These are phyloP conservation scores for Nelumbo lutea DNA, from an alignment of 164 flowering plant species.

Conservation along the genomic window DNA sequence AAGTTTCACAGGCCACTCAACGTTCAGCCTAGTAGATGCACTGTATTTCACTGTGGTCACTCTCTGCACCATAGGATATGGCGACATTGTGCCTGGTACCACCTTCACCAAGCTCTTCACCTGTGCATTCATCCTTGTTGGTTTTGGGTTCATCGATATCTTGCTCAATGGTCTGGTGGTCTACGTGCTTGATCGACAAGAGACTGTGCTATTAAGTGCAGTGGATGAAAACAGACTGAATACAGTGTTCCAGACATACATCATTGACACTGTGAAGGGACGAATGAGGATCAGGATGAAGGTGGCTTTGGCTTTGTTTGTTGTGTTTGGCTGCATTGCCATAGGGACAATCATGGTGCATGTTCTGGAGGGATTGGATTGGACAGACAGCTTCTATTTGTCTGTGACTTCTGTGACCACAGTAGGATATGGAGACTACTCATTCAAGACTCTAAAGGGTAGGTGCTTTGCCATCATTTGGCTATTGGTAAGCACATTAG, in stretches of 20 bases:
- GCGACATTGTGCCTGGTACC: conserved; percentile 60
- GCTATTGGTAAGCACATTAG: conserved; percentile 57
- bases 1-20: conserved; percentile 30
- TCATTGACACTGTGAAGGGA: conserved; percentile 55
- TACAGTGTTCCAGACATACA: conserved; percentile 42
- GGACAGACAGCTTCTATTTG: conserved; percentile 64
- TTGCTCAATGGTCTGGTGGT: conserved; percentile 60
- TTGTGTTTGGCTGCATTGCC: conserved; percentile 49
- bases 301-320: conserved; percentile 52
- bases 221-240: conserved; percentile 32
- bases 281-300: conserved; percentile 75
- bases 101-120: conserved; percentile 56
- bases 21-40: conserved; percentile 49
- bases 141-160: conserved; percentile 68
- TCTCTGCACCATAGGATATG: conserved; percentile 77
- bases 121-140: conserved; percentile 52
- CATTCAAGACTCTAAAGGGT: conserved; percentile 44
- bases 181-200: conserved; percentile 58
- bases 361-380: conserved; percentile 41
- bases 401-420: conserved; percentile 82
- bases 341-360: conserved; percentile 41
- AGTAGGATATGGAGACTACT: conserved; percentile 70
- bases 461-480: conserved; percentile 65
- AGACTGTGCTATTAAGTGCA: conserved; percentile 37
- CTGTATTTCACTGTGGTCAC: conserved; percentile 67